Evolutionary conservation across 1,139 yeast species (phyloP), one percentile per base, ranked within the genome.

Genomic region (Diutina neorugosa): DNA sequence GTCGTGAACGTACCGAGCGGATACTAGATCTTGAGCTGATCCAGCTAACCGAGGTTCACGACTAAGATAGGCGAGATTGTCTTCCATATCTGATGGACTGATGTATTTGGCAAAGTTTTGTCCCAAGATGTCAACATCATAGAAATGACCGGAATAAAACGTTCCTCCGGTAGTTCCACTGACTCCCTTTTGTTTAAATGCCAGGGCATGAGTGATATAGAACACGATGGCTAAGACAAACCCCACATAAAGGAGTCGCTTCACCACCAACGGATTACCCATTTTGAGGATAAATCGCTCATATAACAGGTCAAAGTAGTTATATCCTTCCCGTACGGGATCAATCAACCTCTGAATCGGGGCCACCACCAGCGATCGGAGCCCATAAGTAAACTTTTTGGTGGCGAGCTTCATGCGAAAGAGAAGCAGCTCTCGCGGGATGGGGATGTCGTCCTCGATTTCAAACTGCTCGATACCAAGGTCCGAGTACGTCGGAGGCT

Each of bases 31-130:
- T 18, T 96, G 98, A 19, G 80, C 79, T 2, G 97, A 84, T 1
- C 98, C 98, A 0, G 96, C 82, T 57, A 83, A 68, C 64, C 90
- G 98, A 1, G 96, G 90, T 81, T 90, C 80, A 1, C 89, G 80
- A 16, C 93, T 81, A 43, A 93, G 65, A 62, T 89, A 90, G 61
- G 88, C 87, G 58, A 87, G 65, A 56, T 84, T 81, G 55, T 81
- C 86, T 61, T 82, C 82, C 69, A 93, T 74, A 43, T 76, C 65
- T n/a, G 77, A 75, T 5, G 74, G 65, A 59, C 82, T 83, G 27
- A 89, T 74, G 44, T 75, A 74, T 27, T 71, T 69, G 16, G 69
- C 69, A 2, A 86, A 70, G 48, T 79, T 76, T 1, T 69, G 69
- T 19, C 76, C 65, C 54, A 89, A 66, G 55, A 72, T 72, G 2